Base-by-base conservation (phyloP, 1,284 basidiomycete species). In the Ustilago crameri region DNA sequence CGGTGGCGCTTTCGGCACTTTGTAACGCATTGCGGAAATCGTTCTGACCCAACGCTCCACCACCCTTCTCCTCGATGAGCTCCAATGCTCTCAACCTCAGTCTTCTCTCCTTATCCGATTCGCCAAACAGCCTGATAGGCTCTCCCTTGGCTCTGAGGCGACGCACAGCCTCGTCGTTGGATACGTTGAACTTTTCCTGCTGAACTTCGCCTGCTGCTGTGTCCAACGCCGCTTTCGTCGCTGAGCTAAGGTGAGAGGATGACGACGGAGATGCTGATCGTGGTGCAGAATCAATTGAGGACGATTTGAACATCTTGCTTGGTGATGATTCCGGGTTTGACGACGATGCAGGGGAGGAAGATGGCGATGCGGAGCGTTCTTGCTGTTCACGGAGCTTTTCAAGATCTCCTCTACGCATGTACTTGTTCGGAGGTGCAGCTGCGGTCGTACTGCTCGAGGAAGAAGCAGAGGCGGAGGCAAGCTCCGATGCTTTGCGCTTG, bases 21-120 rank as follows among this genome's bases (percentile, higher is more conserved):
- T 94, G 91, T 73, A 98, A 83, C 0, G 94, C 95, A 80, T 91
- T 91, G 83, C 91, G 91, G 84, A 98, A 97, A 82, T 98, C 96
- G 81, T 98, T 80, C 54, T 79, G 79, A 23, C 80, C 76, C 24
- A 64, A n/a, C 14, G 59, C 44, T 51, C 55, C 47, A 34, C 61
- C 45, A n/a, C 73, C 48, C 53, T 72, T 73, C 49, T 76, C 75
- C 48, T 82, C 95, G 64, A 96, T 91, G 47, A 99, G 87, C 83
- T 99, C 95, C 15, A 98, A 86, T 0, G 95, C 94, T 56, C 95
- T 89, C 23, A 99, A 84, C 17, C 96, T 90, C 23, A 98, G 85
- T 38, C 94, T 87, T 9, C 95, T 87, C 47, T 98, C 96, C 84
- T 93, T 93, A 85, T 98, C 95, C 0, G 90, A 89, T 84, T 99